Evolutionary conservation across 345 rosid species (phyloP).

Genomic region (Camelina hispida): DNA sequence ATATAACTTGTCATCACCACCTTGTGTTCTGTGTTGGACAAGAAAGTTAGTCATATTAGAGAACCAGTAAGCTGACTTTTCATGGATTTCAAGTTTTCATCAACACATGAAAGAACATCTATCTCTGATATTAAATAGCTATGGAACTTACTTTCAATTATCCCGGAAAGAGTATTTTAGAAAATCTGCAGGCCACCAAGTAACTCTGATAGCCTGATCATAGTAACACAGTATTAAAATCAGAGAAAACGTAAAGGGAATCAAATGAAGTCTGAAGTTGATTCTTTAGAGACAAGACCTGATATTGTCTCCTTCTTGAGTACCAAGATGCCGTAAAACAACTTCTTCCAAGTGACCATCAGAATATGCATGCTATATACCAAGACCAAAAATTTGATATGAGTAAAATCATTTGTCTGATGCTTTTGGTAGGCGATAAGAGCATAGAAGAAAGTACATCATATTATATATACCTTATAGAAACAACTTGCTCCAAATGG

Average conservation of each 20-base stretch:
- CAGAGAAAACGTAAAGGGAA: background rate
- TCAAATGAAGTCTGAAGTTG: constrained; percentile 5
- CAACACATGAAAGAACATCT: background rate
- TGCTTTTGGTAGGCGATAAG: background rate
- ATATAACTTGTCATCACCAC: constrained; percentile 25
- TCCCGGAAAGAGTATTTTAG: background rate
- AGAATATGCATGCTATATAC: constrained; percentile 70
- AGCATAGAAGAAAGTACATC: background rate
- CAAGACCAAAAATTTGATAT: constrained; percentile 26
- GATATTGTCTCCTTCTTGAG: constrained; percentile 71
- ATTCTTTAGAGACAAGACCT: constrained; percentile 30
- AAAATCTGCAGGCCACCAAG: constrained; percentile 57
- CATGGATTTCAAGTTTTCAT: background rate
- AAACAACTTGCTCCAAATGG: constrained; percentile 93
- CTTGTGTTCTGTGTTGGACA: constrained; percentile 27
- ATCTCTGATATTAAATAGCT: background rate
- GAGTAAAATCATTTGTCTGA: constrained; percentile 8
- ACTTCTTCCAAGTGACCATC: constrained; percentile 84
- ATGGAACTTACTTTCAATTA: constrained; percentile 31
- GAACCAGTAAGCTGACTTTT: background rate
- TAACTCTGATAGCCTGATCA: constrained; percentile 74
- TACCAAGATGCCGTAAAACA: constrained; percentile 69
- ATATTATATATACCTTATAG: constrained; percentile 63
- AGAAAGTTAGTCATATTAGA: constrained; percentile 13
- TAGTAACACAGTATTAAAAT: constrained; percentile 24